Base-by-base conservation (phyloP, 2,329 filamentous ascomycete genomes). In the Drechslerella coelobrocha region DNA sequence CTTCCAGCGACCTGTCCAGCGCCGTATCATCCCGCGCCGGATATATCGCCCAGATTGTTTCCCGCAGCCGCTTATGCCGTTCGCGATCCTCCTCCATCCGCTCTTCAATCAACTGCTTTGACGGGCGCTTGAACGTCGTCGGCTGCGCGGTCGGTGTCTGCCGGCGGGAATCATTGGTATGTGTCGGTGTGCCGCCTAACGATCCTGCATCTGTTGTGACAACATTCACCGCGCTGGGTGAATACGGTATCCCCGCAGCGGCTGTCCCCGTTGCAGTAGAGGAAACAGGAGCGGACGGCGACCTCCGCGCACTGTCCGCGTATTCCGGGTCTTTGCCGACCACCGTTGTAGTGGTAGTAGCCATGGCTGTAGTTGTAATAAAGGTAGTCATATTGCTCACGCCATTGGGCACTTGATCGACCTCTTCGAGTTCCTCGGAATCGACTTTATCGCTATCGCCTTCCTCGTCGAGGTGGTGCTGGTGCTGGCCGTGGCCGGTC, bases 71-170 rank as follows among this genome's bases (percentile, higher is more conserved):
- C 82, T 99, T 99, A 79, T 99, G 95, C 63, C 94, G 83, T 79
- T 99, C 94, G 2, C 94, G 84, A 79, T 99, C 94, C 80, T 99
- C 95, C 76, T 99, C 95, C 73, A 99, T 96, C 41, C 94, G 84
- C 81, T 97, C 92, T 80, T 97, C 92, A 57, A 97, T 90, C 80
- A 96, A 90, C 55, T 83, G 81, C 47, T 82, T 79, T 29, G 66
- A 52, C 9, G 66, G 66, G 24, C 66, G 52, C 26, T 71, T 71
- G 26, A 71, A 71, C n/a, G 66, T 39, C 34, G 60, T 54, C 14
- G 59, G 17, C 27, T 71, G 66, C 47, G 66, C 56, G 47, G 39
- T 66, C 53, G 43, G 60, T 61, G 19, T 62, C 31, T 61, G 63
- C 41, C 57, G 72, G 54, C 65, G 72, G 43, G 52, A 8, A 10